Evolutionary conservation across 108 stramenopile genomes (phyloP), one percentile per base, ranked within the genome.

Genomic region (Cyclotella baltica): DNA sequence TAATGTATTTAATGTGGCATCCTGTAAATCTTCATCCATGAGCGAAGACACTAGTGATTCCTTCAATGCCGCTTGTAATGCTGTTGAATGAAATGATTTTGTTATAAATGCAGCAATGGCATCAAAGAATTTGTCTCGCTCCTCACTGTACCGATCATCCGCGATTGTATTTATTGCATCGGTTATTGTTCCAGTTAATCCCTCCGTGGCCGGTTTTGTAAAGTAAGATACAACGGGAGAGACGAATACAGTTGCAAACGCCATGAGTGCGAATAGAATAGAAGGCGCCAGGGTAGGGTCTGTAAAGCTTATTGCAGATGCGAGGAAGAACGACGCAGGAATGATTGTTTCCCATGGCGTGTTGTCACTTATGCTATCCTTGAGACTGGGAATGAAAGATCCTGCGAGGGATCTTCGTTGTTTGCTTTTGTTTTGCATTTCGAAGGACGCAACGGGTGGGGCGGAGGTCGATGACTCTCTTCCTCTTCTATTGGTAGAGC

Each of bases 11-110:
- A 72, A 29, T 18, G 64, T 55, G 18, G 74, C 62, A 18, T 75
- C 74, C 20, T 75, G 62, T 27, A 75, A 38, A 18, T 64, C 62
- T 50, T 75, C 74, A 65, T 64, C 37, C 74, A 46, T 64, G 2
- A 75, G 31, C 4, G 74, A 63, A 1, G 50, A 23, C n/a, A 74
- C 61, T 6, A 74, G 48, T 2, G 62, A 75, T 75, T 67, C 52
- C 55, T 38, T 75, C 53, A 67, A 30, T 13, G 65, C 65, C 10
- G 62, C 64, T 35, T 36, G 55, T 38, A 75, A 46, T 3, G 64
- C 74, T 19, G 52, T 66, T 18, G 74, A 75, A 19, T 59, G 33
- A 4, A 75, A n/a, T 25, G 73, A 75, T 35, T 52, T 65, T 15
- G 73, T 66, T 29, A 75, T 53, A 18, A 75, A 37, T 18, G 33